Percentiles rank a stretch among this genome's conserved stretches.
Conservation (phyloP, 2,329 filamentous ascomycete species). For the Colletotrichum graminicola region DNA sequence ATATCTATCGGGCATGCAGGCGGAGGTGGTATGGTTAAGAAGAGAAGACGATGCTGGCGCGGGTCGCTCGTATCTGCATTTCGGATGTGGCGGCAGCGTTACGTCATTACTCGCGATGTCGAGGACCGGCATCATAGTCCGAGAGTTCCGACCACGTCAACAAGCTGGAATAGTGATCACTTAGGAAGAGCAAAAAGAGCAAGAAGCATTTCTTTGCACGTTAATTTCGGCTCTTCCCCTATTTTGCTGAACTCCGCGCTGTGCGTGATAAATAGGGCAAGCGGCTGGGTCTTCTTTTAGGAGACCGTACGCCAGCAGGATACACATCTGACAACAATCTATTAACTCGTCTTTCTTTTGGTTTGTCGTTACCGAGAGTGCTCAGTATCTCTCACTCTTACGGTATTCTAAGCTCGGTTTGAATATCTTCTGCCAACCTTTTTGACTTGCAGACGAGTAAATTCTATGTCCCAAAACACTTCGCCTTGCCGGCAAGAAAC, state of each 20-base stretch:
- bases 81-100: conserved; percentile 20
- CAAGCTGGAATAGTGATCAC: too few relatives aligned
- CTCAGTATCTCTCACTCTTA: not conserved
- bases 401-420: not conserved
- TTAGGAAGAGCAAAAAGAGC: not conserved
- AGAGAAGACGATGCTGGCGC: not conserved
- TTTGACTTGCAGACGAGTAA: not conserved
- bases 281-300: not conserved
- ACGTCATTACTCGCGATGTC: conserved; percentile 23
- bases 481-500: not conserved
- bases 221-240: too few relatives aligned
- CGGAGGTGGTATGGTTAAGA: not conserved
- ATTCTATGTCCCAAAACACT: not conserved
- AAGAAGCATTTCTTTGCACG: not conserved
- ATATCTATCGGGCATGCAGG: not conserved
- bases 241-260: not conserved
- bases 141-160: not conserved
- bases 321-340: too few relatives aligned
- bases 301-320: too few relatives aligned
- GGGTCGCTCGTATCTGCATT: not conserved
- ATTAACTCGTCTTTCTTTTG: rapidly evolving
- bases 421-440: not conserved
- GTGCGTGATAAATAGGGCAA: not conserved
- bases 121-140: not conserved
- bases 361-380: not conserved